These are phyloP conservation scores for Erodium texanum DNA, from an alignment of 441 rosid species.

Conservation along the genomic window DNA sequence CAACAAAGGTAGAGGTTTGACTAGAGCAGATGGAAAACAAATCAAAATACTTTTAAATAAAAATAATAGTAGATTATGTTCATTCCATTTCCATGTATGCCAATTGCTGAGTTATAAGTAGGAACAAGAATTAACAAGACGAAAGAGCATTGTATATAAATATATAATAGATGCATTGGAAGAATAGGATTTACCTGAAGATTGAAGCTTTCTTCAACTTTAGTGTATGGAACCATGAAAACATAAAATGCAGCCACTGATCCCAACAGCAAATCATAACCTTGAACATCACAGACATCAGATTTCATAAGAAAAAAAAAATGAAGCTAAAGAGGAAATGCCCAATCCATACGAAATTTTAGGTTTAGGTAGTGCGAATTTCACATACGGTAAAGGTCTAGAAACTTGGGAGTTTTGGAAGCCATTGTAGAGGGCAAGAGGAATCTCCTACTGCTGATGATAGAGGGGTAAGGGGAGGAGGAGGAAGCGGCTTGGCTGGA, in stretches of 20 bases:
- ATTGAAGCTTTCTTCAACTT: slow-evolving; percentile 97
- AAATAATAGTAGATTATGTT: neutral
- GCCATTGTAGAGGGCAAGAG: slow-evolving; percentile 20
- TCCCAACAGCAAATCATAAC: slow-evolving; percentile 72
- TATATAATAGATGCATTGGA: neutral
- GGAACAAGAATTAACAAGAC: neutral
- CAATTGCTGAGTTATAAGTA: neutral
- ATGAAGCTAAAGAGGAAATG: neutral
- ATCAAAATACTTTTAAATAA: neutral
- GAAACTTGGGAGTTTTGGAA: slow-evolving; percentile 29
- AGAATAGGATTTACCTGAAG: slow-evolving; percentile 44
- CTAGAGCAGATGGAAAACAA: neutral
- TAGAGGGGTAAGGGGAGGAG: too few species aligned
- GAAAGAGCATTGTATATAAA: neutral
- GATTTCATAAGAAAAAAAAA: neutral
- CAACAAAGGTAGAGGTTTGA: neutral
- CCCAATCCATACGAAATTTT: slow-evolving; percentile 1
- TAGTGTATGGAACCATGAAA: slow-evolving; percentile 65
- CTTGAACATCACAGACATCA: slow-evolving; percentile 25
- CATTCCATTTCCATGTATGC: neutral
- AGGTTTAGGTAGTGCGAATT: neutral
- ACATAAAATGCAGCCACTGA: slow-evolving; percentile 78
- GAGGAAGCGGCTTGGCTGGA: too few species aligned
- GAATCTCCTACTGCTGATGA: neutral
- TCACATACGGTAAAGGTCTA: slow-evolving; percentile 33